Evolutionary conservation across 352 stramenopile species (phyloP).

Genomic region (Aphanomyces cochlioides): DNA sequence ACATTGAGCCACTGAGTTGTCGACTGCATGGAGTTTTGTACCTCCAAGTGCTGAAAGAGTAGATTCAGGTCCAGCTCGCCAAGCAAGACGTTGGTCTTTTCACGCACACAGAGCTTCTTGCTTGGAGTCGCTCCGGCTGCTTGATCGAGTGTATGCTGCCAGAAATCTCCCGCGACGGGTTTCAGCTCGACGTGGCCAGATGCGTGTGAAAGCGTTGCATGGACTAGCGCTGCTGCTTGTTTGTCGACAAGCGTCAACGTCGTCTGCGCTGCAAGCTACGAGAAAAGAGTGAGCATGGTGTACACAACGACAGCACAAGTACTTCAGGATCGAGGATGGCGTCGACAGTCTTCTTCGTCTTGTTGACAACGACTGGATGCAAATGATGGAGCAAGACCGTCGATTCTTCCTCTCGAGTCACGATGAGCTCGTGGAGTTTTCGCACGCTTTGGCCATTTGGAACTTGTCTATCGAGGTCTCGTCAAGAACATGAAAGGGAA

Average conservation of each 20-base stretch:
- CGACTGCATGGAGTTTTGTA: background rate
- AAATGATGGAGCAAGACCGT: slow-evolving; percentile 69
- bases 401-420: slow-evolving; percentile 67
- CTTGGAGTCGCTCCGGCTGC: background rate
- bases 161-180: slow-evolving; percentile 5
- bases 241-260: slow-evolving; percentile 26
- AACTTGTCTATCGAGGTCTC: too few relatives aligned
- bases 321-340: slow-evolving; percentile 69
- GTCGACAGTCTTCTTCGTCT: slow-evolving; percentile 76
- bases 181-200: background rate
- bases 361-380: slow-evolving; percentile 64
- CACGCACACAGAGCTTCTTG: slow-evolving; percentile 27
- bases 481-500: background rate
- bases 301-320: background rate
- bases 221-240: slow-evolving; percentile 19
- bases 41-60: slow-evolving; percentile 21
- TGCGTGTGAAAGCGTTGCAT: background rate
- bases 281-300: too few relatives aligned
- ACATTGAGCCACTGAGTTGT: background rate
- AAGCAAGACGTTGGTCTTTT: slow-evolving; percentile 20
- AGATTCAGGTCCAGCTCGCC: slow-evolving; percentile 21
- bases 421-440: slow-evolving; percentile 64
- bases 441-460: slow-evolving; percentile 43
- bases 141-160: background rate
- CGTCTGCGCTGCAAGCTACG: slow-evolving; percentile 22